Evolutionary conservation across 2,329 filamentous ascomycete species (phyloP), one percentile per base, ranked within the genome.

Genomic region (Knoxdaviesia capensis): DNA sequence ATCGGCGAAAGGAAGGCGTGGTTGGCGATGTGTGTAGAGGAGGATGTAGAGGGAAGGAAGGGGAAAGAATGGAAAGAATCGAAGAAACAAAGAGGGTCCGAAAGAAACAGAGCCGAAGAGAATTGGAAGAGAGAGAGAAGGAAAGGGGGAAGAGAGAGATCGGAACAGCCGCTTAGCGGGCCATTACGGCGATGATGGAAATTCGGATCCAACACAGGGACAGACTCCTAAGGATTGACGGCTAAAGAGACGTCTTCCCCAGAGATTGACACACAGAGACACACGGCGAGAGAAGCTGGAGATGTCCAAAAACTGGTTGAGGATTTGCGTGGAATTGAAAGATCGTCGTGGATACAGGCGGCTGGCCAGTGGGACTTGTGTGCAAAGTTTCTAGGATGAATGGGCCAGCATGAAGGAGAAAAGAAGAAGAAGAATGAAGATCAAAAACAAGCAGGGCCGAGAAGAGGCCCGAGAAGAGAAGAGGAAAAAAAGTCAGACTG

Each of bases 21-120:
- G 34, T 34, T 36, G 40, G 28, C 33, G 33, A 35, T 41, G 40
- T 41, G 32, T 41, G 33, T 39, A 31, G 38, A 35, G 37, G 34
- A 37, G 7, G 36, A 37, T 41, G 33, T 32, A 36, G 28, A 11
- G 31, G 44, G 35, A 34, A 33, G 48, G 50, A 50, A 49, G 44
- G 46, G 46, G 46, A 50, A 49, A 48, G 49, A 47, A 53, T 49
- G 51, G 50, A 51, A 53, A 48, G 47, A 53, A 47, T 52, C 49
- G 51, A 47, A 51, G 53, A 44, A 46, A 40, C 40, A 42, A 45
- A 40, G 38, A 45, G 38, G 45, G 45, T 44, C 36, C 41, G 7
- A 31, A 31, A 40, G 33, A 5, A 40, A n/a, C n/a, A n/a, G n/a
- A n/a, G n/a, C n/a, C n/a, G n/a, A n/a, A n/a, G n/a, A n/a, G n/a